Conservation (phyloP, 2,329 filamentous ascomycete genomes). For the Aspergillus arachidicola region DNA sequence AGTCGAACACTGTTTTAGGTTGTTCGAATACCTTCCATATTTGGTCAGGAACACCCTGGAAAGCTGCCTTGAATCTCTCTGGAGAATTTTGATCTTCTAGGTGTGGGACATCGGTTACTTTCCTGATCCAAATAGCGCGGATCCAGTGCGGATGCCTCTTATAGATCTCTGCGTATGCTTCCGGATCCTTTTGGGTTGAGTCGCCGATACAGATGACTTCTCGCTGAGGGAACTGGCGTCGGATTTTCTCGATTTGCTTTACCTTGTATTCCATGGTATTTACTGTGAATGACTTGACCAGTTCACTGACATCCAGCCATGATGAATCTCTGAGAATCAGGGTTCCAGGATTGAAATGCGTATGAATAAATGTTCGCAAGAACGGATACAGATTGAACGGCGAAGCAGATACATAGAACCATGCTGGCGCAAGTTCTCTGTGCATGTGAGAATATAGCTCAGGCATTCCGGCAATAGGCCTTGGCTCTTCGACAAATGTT, state of each 20-base stretch:
- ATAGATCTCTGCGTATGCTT: constrained; percentile 81
- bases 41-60: constrained; percentile 69
- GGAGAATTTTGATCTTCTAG: constrained; percentile 75
- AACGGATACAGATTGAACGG: constrained; percentile 95
- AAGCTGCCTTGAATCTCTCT: constrained; percentile 79
- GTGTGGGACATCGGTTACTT: constrained; percentile 74
- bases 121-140: constrained; percentile 80
- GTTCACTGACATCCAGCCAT: constrained; percentile 80
- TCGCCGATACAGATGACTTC: constrained; percentile 86
- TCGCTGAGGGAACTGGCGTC: constrained; percentile 74
- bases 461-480: constrained; percentile 77
- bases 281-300: constrained; percentile 76
- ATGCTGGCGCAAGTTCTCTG: constrained; percentile 64
- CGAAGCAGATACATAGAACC: constrained; percentile 92
- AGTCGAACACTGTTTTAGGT: constrained; percentile 61
- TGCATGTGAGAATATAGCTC: constrained; percentile 74
- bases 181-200: constrained; percentile 87
- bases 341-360: constrained; percentile 74
- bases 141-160: constrained; percentile 74
- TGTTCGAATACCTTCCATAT: constrained; percentile 84
- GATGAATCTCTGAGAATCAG: constrained; percentile 82
- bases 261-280: constrained; percentile 87
- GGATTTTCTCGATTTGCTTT: constrained; percentile 74
- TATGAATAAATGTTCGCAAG: constrained; percentile 71
- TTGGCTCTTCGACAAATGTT: constrained; percentile 78